Base-by-base conservation (phyloP, 2,329 filamentous ascomycete genomes). In the Penicillium hordei region DNA sequence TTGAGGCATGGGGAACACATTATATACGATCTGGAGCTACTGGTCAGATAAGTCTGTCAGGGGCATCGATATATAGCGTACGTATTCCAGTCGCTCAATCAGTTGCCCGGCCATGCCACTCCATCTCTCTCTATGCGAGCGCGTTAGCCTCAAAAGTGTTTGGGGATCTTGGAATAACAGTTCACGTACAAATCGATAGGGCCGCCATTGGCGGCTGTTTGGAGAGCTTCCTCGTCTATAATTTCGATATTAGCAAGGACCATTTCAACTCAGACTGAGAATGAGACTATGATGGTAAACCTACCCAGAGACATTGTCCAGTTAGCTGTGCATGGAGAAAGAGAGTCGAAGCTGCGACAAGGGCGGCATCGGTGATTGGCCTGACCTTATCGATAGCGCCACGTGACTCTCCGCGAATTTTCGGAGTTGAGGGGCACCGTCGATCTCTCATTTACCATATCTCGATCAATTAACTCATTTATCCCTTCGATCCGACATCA, bases 1-100 rank as follows among this genome's bases (percentile, higher is more conserved):
- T 52, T 78, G 81, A 12, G 89, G 89, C 65, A 89, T 87, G 42
- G 89, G 86, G 67, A 96, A 96, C 52, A 88, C 87, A 70, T 86
- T 82, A 73, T 85, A 83, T 40, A 89, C 84, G 65, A 92, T 93
- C 90, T 95, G 39, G n/a, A 52, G 9, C 19, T 34, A 33, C 8
- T 23, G 29, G 52, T 61, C 45, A 63, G 53, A 59, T 29, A 48
- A 19, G 40, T 46, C n/a, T 33, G n/a, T 10, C 9, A 31, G 23
- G 10, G 10, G 10, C 0, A 21, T 57, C 44, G 29, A 19, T 7
- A 17, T 33, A 39, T 31, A 42, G 45, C 73, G 65, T 73, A 86
- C 83, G 72, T 85, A 82, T 72, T 94, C 88, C 49, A 93, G 81
- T 67, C 87, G 85, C 59, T 84, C 77, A 52, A 93, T 77, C 38